Percentiles rank a stretch among this genome's conserved stretches.
phyloP scores from a whole-genome alignment of 2,329 filamentous ascomycete species.

The Graphilbum fragrans region DNA sequence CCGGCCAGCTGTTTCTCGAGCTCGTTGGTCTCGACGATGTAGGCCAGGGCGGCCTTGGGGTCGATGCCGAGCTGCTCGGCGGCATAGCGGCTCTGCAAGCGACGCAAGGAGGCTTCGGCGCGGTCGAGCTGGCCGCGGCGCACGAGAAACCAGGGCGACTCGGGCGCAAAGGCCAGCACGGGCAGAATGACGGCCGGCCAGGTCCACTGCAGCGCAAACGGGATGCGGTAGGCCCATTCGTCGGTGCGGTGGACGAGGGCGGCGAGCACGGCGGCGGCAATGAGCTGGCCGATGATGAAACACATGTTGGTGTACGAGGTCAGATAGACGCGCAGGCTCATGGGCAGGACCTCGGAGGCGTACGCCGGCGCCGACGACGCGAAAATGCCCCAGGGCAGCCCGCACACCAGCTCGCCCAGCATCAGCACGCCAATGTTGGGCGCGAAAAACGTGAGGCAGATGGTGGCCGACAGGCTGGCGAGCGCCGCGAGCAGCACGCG shows the following conservation, averaged over 20 bases:
- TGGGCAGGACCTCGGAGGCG: slow-evolving; percentile 21
- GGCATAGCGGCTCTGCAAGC: slow-evolving; percentile 20
- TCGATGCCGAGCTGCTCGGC: slow-evolving; percentile 9
- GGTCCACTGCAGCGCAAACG: slow-evolving; percentile 15
- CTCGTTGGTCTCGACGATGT: slow-evolving; percentile 31
- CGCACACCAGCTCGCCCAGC: slow-evolving; percentile 30
- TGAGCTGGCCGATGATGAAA: slow-evolving; percentile 27
- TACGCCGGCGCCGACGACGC: slow-evolving; percentile 28
- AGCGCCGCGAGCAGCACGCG: slow-evolving; percentile 30
- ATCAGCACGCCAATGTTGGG: slow-evolving; percentile 23
- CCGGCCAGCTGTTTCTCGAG: slow-evolving; percentile 26
- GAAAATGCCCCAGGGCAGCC: slow-evolving; percentile 18
- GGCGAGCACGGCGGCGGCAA: slow-evolving; percentile 25
- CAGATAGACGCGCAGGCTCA: slow-evolving; percentile 22
- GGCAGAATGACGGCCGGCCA: slow-evolving; percentile 29
- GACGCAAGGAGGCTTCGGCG: slow-evolving; percentile 15
- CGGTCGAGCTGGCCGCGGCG: slow-evolving; percentile 22
- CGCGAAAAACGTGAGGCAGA: slow-evolving; percentile 35
- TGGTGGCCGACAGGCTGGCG: slow-evolving; percentile 23
- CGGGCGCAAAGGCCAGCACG: slow-evolving; percentile 27
- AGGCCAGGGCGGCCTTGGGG: slow-evolving; percentile 18
- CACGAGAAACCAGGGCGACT: slow-evolving; percentile 34
- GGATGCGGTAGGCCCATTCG: slow-evolving; percentile 28
- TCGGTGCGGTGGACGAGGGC: slow-evolving; percentile 19
- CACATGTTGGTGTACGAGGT: slow-evolving; percentile 34